Evolutionary conservation across 345 rosid species (phyloP), one percentile per base, ranked within the genome.

Genomic region (Syzygium grande): DNA sequence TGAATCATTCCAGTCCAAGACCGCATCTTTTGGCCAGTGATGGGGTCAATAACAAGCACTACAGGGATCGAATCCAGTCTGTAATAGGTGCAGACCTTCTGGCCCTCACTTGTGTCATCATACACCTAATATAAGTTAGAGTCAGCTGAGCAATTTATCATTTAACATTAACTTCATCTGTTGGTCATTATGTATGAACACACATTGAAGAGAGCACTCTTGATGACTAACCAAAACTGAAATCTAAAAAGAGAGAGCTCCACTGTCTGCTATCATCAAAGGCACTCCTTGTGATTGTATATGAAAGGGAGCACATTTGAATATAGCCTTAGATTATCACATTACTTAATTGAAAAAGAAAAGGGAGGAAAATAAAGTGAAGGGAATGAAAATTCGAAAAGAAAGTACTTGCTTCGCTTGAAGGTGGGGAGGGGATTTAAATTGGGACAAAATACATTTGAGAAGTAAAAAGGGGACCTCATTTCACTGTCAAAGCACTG

Each of bases 21-120:
- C 83, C 93, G 94, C 98, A 97, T 97, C 91, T 93, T 97, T 90
- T 98, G 98, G 85, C 99, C 99, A 8, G 99, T 96, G 89, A 97
- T 94, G 84, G 99, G 99, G 87, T 98, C 99, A 55, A 98, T 92
- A 84, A 98, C 96, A 13, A 98, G 99, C 78, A 98, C 94, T 77
- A 94, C 98, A 19, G 99, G 99, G 89, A 96, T 90, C 11, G 95
- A 93, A 90, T 95, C 98, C 89, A 98, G 91, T 88, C 90, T 94
- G 93, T 97, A 97, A 89, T 94, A 95, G 61, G 99, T 98, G 91
- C 99, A 93, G 38, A 98, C 98, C 92, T 97, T 98, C 93, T 89
- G 93, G 84, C 99, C 99, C 86, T 95, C 99, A 27, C 96, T 94
- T 77, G 97, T 93, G 91, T 98, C 98, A 86, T 98, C 99, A 91